Percentiles rank a stretch among this genome's conserved stretches.
Evolutionary conservation across 2,329 filamentous ascomycete species (phyloP).

Genomic region (Fusarium sp.): DNA sequence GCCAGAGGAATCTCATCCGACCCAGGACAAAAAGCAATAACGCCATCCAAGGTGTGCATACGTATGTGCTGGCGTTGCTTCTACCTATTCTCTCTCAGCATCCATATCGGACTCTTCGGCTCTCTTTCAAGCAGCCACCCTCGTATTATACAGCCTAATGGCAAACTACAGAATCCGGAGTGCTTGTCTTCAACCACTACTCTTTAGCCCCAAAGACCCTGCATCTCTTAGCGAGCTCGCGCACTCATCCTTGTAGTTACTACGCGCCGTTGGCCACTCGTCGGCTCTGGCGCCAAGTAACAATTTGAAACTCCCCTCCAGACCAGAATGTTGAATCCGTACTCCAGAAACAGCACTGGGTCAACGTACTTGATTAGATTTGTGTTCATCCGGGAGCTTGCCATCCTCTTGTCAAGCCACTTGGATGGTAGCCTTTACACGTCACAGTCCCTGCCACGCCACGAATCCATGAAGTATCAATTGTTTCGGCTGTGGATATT

Average conservation of each 20-base stretch:
- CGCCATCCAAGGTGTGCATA: neutral
- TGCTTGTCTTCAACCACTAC: neutral
- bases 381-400: neutral
- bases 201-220: slow-evolving; percentile 3
- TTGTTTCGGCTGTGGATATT: neutral
- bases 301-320: neutral
- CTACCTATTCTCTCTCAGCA: neutral
- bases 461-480: neutral
- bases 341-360: neutral
- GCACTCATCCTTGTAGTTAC: slow-evolving; percentile 1
- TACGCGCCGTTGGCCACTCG: slow-evolving; percentile 3
- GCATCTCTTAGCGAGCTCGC: neutral
- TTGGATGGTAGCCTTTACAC: neutral
- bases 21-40: neutral
- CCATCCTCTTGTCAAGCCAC: neutral
- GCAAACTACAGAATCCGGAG: neutral
- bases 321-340: neutral
- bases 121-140: neutral
- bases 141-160: neutral
- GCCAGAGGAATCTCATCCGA: neutral
- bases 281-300: slow-evolving; percentile 6
- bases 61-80: neutral
- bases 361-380: neutral
- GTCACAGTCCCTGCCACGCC: neutral
- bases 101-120: neutral